These are phyloP conservation scores for Coemansia pectinata DNA, from an alignment of 192 early-diverging fungal species.

Conservation along the genomic window DNA sequence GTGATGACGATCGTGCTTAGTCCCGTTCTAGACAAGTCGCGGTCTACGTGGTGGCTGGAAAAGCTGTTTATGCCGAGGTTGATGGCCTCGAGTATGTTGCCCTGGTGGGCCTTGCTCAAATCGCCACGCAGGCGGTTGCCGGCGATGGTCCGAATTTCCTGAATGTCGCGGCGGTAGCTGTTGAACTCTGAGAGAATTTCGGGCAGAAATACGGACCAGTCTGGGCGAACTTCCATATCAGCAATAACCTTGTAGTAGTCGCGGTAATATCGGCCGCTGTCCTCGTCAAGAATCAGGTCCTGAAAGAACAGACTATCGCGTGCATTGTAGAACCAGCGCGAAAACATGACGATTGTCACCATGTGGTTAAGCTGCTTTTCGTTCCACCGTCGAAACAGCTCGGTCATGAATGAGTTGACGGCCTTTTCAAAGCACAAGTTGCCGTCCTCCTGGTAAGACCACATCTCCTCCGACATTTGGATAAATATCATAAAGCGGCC, in stretches of 20 bases:
- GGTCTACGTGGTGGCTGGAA: conserved; percentile 90
- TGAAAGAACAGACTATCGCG: conserved; percentile 49
- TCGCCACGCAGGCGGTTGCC: conserved; percentile 65
- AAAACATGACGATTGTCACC: conserved; percentile 93
- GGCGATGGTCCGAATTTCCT: conserved; percentile 34
- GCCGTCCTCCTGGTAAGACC: conserved; percentile 97
- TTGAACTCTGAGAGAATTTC: conserved; percentile 47
- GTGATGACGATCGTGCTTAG: conserved; percentile 87
- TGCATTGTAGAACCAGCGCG: conserved; percentile 78
- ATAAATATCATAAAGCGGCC: conserved; percentile 94
- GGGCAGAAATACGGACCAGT: conserved; percentile 63
- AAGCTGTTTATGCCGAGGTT: conserved; percentile 96
- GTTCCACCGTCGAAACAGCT: conserved; percentile 87
- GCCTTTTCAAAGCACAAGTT: conserved; percentile 94
- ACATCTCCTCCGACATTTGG: conserved; percentile 98
- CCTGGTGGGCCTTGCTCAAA: conserved; percentile 83
- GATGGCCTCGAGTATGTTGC: conserved; percentile 94
- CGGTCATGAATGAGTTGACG: conserved; percentile 84
- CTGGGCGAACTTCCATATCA: conserved; percentile 74
- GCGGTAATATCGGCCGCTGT: conserved; percentile 69
- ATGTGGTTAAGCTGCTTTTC: conserved; percentile 83
- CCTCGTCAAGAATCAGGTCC: conserved; percentile 53
- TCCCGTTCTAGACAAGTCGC: conserved; percentile 91
- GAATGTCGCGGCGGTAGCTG: conserved; percentile 49
- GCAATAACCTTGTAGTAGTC: conserved; percentile 96